These are phyloP conservation scores for Aphanocladium album DNA, from an alignment of 2,329 filamentous ascomycete genomes.

Conservation along the genomic window DNA sequence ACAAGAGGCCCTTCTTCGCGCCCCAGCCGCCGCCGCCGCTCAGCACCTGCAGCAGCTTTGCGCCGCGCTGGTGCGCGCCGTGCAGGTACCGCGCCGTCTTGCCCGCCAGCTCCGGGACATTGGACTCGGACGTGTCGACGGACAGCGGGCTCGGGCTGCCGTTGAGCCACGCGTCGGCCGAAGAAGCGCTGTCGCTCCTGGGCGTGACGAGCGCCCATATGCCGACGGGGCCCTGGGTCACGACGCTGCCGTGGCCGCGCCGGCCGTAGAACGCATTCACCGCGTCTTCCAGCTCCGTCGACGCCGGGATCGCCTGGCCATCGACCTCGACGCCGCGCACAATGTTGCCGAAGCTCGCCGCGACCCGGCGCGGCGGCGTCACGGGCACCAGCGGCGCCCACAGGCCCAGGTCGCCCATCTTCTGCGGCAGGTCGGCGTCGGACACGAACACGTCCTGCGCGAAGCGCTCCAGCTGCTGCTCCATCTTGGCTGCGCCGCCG, in stretches of 20 bases:
- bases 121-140: slow-evolving; percentile 12
- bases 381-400: slow-evolving; percentile 55
- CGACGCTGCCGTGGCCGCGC: slow-evolving; percentile 20
- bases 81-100: slow-evolving; percentile 26
- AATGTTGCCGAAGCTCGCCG: slow-evolving; percentile 72
- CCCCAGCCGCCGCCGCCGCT: slow-evolving; percentile 86
- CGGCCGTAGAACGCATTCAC: slow-evolving; percentile 55
- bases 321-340: slow-evolving; percentile 56
- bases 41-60: slow-evolving; percentile 48
- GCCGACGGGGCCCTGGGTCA: slow-evolving; percentile 41
- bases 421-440: slow-evolving; percentile 17
- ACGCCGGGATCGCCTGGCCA: slow-evolving; percentile 53
- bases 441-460: slow-evolving; percentile 33
- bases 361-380: slow-evolving; percentile 57
- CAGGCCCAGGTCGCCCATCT: slow-evolving; percentile 22
- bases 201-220: slow-evolving; percentile 72
- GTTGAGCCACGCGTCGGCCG: slow-evolving; percentile 15
- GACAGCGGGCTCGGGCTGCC: slow-evolving; percentile 2
- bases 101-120: slow-evolving; percentile 18
- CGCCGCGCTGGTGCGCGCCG: slow-evolving; percentile 35
- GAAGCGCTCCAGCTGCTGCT: slow-evolving; percentile 29
- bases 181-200: slow-evolving; percentile 16
- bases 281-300: slow-evolving; percentile 62
- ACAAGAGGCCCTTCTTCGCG: slow-evolving; percentile 70
- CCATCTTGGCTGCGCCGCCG: no score